Evolutionary conservation across 2,329 filamentous ascomycete genomes (phyloP), one percentile per base, ranked within the genome.

Genomic region (Fusarium fujikuroi): DNA sequence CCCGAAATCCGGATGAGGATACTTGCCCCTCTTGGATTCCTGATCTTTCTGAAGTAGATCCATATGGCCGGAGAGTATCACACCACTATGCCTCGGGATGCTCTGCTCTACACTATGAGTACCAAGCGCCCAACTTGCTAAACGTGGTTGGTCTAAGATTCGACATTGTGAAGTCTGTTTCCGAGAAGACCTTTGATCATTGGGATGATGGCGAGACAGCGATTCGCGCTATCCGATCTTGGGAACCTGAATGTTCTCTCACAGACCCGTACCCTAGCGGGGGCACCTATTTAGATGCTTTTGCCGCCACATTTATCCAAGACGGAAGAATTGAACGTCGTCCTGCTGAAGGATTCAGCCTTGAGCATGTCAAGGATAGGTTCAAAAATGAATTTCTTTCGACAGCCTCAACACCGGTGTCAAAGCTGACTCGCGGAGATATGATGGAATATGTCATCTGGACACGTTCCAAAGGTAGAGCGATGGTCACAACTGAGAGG

Each of bases 201-300:
- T 19, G 36, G 37, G 52, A 42, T 2, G 21, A 56, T 9, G 36
- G 9, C 2, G 36, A 43, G 1, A 43, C 36, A 9, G 52, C 11
- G 9, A 42, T 43, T 2, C 6, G 19, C 0, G 0, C 1, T 6
- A 23, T 56, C 1, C 3, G 52, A 43, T 43, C 52, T 1, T 56
- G 52, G 52, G 21, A 56, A 5, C 52, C 36, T 28, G 11, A n/a
- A 23, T n/a, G 8, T 19, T 2, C 52, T 1, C 37, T 56, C 10
- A 23, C 21, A 19, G 52, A 32, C 6, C 16, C 36, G 0, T 56
- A 43, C 11, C 36, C 52, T 6, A 14, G 3, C 2, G 37, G 21
- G 0, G 52, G 52, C 2, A 56, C 16, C 0, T 43, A 42, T 15
- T 2, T 43, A 0, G 52, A 56, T 56, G 52, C 52, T 4, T 56